Evolutionary conservation across 192 early-diverging fungal species (phyloP), one percentile per base, ranked within the genome.

Genomic region (Geranomyces variabilis): DNA sequence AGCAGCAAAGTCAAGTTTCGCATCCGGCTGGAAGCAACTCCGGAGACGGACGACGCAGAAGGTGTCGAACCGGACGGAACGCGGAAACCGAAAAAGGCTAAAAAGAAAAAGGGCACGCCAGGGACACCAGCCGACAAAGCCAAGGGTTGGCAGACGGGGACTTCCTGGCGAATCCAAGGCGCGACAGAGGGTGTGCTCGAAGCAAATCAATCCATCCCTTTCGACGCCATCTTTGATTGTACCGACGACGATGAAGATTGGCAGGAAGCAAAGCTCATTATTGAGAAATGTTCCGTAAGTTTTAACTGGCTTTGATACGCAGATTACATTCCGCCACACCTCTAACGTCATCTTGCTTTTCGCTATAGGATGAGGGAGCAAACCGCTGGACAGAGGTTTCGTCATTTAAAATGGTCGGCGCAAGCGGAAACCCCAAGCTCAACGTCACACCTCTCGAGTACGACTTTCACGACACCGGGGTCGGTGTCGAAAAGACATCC

Each of bases 201-300:
- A 12, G 59, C 78, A 8, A 79, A 83, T 61, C 64, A 75, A 17
- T 55, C 69, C 19, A 53, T 75, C 10, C 26, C 45, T 0, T 76
- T 87, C 26, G 59, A 74, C 13, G 81, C 81, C 13, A 62, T 78
- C 1, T 87, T 83, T 70, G 75, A 87, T 56, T 79, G 84, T 29
- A 10, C 75, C 8, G 85, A 82, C 12, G 69, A 81, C 53, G 82
- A 82, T 12, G 82, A 82, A 26, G 77, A 79, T 14, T 85, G 81
- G 83, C 85, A 87, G 34, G 80, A 87, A 62, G 85, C 85, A 1
- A 58, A 55, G 53, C 68, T 87, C 17, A 55, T 87, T 15, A 53
- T 87, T 46, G 83, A 84, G 70, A 82, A 80, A 29, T 73, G 63
- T 34, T 6, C 29, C 3, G 36, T 41, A 41, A 41, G 36, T 41